Evolutionary conservation across 306 rosid species (phyloP), one percentile per base, ranked within the genome.

Genomic region (Rosa rugosa): DNA sequence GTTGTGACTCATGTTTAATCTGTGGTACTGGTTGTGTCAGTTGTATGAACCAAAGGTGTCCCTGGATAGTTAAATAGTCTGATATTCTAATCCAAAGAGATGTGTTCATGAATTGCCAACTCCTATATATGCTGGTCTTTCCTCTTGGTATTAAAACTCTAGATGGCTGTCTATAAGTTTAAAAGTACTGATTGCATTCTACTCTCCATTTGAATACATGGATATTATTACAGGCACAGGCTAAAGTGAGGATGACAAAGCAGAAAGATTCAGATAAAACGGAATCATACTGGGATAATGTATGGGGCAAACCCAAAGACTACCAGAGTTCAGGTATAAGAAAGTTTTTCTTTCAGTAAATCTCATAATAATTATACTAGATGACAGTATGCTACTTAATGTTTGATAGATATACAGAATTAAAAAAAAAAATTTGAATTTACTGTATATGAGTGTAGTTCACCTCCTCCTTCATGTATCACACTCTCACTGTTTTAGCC

Each of bases 201-300:
- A 40, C 36, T 69, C 42, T 46, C 7, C 23, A 23, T 80, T 74
- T 34, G 25, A 4, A 11, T 59, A 59, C 65, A 11, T 73, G 54
- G 42, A 59, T 85, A 57, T 75, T 47, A 75, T 76, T 81, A 50
- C 87, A 95, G 98, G 84, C 75, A 81, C 82, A 90, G 89, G 97
- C 98, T 69, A 93, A 90, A 83, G 10, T 76, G 59, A 90, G 90
- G 86, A 91, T 87, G 98, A 83, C n/a, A 86, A 93, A 88, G 82
- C 85, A 90, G 89, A 91, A 87, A 75, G 88, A 80, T 65, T 77
- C 91, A n/a, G 83, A 72, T 38, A 72, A 80, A 18, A 49, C 88
- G 17, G 86, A 83, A 59, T 72, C 92, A 59, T 91, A 88, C 86
- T 93, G 99, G 99, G 86, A 81, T 86, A 84, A 93, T 71, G 74